Percentiles rank a stretch among this genome's conserved stretches.
Evolutionary conservation across 164 flowering plant species (phyloP).

Genomic region (Vitis rupestris): DNA sequence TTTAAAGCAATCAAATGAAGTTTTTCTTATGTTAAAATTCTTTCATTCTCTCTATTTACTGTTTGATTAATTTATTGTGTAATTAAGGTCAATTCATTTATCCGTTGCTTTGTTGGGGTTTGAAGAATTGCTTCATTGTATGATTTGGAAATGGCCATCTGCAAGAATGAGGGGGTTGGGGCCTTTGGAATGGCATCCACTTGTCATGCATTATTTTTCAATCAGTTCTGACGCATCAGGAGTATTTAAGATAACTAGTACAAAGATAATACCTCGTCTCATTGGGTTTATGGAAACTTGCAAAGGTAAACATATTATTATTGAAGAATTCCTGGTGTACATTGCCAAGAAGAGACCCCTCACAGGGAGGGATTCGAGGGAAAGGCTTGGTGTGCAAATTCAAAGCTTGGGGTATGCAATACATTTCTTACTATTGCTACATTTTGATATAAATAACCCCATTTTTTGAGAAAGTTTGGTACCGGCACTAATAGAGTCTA

Average conservation of each 20-base stretch:
- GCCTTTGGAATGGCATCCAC: slow-evolving; percentile 77
- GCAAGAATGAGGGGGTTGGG: slow-evolving; percentile 82
- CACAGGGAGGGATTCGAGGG: slow-evolving; percentile 19
- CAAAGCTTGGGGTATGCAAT: slow-evolving; percentile 74
- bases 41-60: not conserved
- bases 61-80: slow-evolving; percentile 5
- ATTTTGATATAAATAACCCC: no score
- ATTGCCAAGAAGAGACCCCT: slow-evolving; percentile 48
- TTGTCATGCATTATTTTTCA: slow-evolving; percentile 67
- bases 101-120: slow-evolving; percentile 80
- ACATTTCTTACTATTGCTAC: not conserved
- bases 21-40: not conserved
- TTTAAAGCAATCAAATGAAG: no score
- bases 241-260: slow-evolving; percentile 54
- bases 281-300: slow-evolving; percentile 30
- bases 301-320: slow-evolving; percentile 27
- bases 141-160: slow-evolving; percentile 75
- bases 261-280: slow-evolving; percentile 54
- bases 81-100: slow-evolving; percentile 70
- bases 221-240: slow-evolving; percentile 39
- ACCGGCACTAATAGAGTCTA: not conserved
- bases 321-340: slow-evolving; percentile 60
- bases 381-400: slow-evolving; percentile 69
- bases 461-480: not conserved
- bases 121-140: slow-evolving; percentile 63